Conservation (phyloP, 2,329 filamentous ascomycete species). For the Xylaria sp. region DNA sequence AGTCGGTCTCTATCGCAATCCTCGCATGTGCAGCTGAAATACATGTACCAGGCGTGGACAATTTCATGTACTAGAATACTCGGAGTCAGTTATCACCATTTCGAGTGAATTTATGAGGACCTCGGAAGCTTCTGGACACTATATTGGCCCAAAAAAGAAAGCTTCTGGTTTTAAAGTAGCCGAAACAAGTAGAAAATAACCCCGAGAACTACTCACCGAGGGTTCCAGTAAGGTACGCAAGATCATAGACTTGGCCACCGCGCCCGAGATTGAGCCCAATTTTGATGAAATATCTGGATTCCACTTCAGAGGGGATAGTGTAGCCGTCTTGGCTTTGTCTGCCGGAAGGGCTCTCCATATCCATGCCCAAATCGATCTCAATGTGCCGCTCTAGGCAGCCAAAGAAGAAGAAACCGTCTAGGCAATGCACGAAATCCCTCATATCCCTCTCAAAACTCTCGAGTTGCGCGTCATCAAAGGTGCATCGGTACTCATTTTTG, state of each 20-base stretch:
- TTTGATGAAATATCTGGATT: conserved; percentile 2
- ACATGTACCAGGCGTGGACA: conserved; percentile 36
- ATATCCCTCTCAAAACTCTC: conserved; percentile 10
- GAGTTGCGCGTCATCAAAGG: background rate
- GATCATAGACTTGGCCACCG: conserved; percentile 2
- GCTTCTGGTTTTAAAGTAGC: no score
- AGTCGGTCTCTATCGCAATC: conserved; percentile 27
- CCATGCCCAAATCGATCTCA: conserved; percentile 21
- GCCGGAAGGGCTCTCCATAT: conserved; percentile 6
- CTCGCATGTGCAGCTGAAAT: conserved; percentile 36
- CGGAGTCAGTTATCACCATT: no score
- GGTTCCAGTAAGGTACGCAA: conserved; percentile 29
- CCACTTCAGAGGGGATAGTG: background rate
- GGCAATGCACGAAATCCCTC: conserved; percentile 9
- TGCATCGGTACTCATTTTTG: conserved; percentile 12
- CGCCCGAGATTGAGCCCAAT: conserved; percentile 29
- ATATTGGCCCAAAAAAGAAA: no score
- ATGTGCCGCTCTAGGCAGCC: conserved; percentile 18
- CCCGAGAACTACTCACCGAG: no score
- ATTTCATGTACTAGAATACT: conserved; percentile 44
- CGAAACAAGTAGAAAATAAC: no score
- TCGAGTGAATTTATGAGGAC: no score
- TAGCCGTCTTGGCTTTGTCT: background rate
- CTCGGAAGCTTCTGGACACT: no score
- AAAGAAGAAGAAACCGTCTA: conserved; percentile 44